These are phyloP conservation scores for Umbelopsis sp. DNA, from an alignment of 192 early-diverging fungal genomes.

Conservation along the genomic window DNA sequence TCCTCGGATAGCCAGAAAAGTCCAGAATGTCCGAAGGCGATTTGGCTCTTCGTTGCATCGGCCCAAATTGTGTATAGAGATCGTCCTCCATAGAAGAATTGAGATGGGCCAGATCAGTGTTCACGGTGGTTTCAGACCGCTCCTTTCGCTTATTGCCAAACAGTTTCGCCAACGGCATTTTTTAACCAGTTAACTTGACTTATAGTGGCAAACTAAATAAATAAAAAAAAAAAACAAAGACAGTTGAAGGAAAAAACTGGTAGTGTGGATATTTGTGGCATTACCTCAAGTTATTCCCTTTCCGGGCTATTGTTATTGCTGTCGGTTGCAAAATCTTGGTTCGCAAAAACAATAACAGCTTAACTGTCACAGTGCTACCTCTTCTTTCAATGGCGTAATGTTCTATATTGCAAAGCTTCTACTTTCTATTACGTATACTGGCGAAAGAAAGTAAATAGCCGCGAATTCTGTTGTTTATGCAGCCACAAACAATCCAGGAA, in stretches of 20 bases:
- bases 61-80: constrained; percentile 18
- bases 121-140: background rate
- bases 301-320: constrained; percentile 16
- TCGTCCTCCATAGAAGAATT: background rate
- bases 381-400: background rate
- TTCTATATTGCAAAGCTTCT: background rate
- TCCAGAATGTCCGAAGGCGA: constrained; percentile 36
- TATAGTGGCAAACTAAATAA: no score
- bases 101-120: background rate
- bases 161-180: constrained; percentile 6
- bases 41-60: constrained; percentile 25
- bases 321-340: background rate
- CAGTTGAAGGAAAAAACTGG: background rate
- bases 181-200: background rate
- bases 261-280: constrained; percentile 1
- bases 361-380: background rate
- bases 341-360: background rate
- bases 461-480: background rate
- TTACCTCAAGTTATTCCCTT: constrained; percentile 1
- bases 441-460: background rate
- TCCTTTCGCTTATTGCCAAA: constrained; percentile 16
- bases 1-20: constrained; percentile 29
- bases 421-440: no score
- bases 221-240: constrained; percentile 8
- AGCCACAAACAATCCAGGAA: constrained; percentile 2